Evolutionary conservation across 176 grass and related monocot species (phyloP), one percentile per base, ranked within the genome.

Genomic region (Tillandsia fasciculata): DNA sequence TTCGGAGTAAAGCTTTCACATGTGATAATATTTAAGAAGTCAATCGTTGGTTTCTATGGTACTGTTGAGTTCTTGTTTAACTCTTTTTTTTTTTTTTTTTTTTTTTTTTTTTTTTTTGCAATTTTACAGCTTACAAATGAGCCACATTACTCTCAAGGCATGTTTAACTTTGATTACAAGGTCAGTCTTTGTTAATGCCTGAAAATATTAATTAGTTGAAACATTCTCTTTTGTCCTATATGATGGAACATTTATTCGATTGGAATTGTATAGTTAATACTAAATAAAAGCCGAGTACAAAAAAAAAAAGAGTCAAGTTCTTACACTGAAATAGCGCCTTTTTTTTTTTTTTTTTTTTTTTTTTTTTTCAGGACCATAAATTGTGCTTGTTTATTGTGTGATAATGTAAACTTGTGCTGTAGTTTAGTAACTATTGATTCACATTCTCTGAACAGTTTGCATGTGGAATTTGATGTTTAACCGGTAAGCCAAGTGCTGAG

Each of bases 161-260:
- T 97, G 94, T 97, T 97, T 80, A 92, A 97, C 83, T 93, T 97
- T 28, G 94, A 97, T 81, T 97, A 97, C 87, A 97, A 97, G 87
- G 94, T 90, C 29, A 69, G 71, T 80, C 42, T 76, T 3, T 22
- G 54, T 59, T 20, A 18, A 59, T 59, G 20, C 54, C 54, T 20
- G 3, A 14, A 14, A 59, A 59, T 18, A 22, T 59, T 59, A 59
- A 59, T 17, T 59, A 59, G 14, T 59, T 18, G n/a, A 20, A 2
- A 15, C 54, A 8, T 59, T 20, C 52, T 59, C 10, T 29, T 52
- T 52, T 65, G 23, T 65, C 15, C n/a, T 12, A 53, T 66, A 10
- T 65, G 10, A 74, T 50, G 10, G 13, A 61, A 3, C 10, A 6
- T 22, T 22, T 23, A 2, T 63, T 49, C 10, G 17, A 17, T 59